Evolutionary conservation across 2,329 filamentous ascomycete species (phyloP), one percentile per base, ranked within the genome.

Genomic region (Aspergillus sp.): DNA sequence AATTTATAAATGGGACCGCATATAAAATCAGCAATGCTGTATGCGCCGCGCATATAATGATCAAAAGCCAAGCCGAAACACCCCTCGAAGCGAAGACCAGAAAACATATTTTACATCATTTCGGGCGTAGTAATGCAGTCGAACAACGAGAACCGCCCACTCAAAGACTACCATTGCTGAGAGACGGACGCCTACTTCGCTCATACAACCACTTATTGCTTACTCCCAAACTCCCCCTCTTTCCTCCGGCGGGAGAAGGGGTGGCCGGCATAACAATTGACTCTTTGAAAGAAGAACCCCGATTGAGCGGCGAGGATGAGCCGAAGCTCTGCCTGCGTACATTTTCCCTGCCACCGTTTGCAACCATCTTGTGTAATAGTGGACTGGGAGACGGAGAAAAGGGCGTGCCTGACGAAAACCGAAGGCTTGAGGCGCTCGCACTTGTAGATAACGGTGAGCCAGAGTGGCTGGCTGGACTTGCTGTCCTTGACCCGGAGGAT

Each of bases 141-240:
- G 14, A 55, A 55, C 35, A 58, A 40, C 58, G 31, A 57, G 41
- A 27, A 55, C 59, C 17, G 19, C 46, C 46, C 41, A 57, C 52
- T 69, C 56, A 74, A 62, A 73, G 65, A 56, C 70, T 64, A 35
- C 73, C 72, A 53, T 73, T 74, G 59, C 72, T 74, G 12, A 74
- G 66, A 37, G 74, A 77, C 23, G 75, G 62, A 27, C 71, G 68
- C 44, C 73, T 68, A 52, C 90, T 89, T 76, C 87, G 90, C 75
- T 97, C 91, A 70, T 96, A 98, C 59, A 97, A 75, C 93, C 93
- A 98, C 77, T 95, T 96, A 78, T 87, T 96, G 75, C 93, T 97
- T 70, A 97, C 70, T 0, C 87, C 86, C 52, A 96, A 86, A 64
- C 86, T 92, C 43, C 88, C 87, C 56, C 86, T 84, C 77, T 89